phyloP scores from a whole-genome alignment of 176 grass and related monocot genomes.

The Oryza glaberrima region DNA sequence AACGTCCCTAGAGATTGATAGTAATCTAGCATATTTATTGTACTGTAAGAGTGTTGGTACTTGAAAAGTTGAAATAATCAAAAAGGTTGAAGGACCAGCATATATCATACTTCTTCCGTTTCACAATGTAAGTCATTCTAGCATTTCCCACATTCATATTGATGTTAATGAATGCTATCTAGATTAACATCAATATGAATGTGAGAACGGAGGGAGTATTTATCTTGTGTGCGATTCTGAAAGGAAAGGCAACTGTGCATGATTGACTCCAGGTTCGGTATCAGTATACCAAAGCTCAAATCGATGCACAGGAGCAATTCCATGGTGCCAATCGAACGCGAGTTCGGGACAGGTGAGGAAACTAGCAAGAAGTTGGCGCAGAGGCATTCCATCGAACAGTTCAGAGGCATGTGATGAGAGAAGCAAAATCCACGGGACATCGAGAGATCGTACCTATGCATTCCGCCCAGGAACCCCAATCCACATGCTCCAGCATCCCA shows the following conservation, averaged over 20 bases:
- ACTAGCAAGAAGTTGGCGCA: not conserved
- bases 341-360: not conserved
- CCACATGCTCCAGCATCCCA: not conserved
- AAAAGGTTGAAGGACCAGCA: not conserved
- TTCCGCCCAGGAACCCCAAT: not conserved
- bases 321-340: not conserved
- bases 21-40: not conserved
- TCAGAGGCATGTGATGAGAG: not conserved
- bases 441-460: not conserved
- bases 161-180: too few species aligned
- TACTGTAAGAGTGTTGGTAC: not conserved
- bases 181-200: too few species aligned
- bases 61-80: not conserved
- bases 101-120: not conserved
- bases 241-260: not conserved
- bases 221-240: not conserved
- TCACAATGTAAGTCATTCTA: too few species aligned
- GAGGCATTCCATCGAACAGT: conserved; percentile 42
- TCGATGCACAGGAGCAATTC: not conserved
- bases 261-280: not conserved
- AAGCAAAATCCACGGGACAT: not conserved
- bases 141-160: too few species aligned
- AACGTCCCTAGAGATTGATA: not conserved
- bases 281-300: not conserved
- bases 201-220: too few species aligned